phyloP scores from a whole-genome alignment of 306 rosid species.

The Phaseolus lunatus region DNA sequence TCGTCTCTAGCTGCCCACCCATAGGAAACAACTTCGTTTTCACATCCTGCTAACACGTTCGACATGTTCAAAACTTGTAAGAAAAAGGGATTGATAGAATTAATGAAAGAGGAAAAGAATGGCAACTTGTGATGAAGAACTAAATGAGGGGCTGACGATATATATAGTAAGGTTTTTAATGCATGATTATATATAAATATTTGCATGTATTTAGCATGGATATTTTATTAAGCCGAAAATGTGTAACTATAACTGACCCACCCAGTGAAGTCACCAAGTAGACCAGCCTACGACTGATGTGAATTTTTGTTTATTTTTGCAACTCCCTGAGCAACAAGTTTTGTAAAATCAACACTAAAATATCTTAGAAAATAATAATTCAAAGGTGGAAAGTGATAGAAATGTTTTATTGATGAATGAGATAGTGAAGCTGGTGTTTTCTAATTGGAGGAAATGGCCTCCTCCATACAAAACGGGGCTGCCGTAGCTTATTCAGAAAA shows the following conservation, averaged over 20 bases:
- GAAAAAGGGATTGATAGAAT: not conserved
- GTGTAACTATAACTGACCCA: not conserved
- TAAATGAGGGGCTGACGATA: slow-evolving; percentile 8
- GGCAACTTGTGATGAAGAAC: not conserved
- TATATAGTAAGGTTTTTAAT: not conserved
- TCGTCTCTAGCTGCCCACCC: slow-evolving; percentile 52
- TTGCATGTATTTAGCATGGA: not conserved
- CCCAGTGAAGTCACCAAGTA: slow-evolving; percentile 15
- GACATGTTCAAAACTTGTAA: slow-evolving; percentile 33
- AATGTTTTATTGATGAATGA: not conserved
- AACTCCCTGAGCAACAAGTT: not conserved
- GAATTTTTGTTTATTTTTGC: not conserved
- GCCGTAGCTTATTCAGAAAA: not conserved
- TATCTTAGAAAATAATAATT: not conserved
- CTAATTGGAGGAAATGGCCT: not conserved
- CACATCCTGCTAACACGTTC: slow-evolving; percentile 26
- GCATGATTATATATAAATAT: not conserved
- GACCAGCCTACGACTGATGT: not conserved
- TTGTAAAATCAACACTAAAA: not conserved
- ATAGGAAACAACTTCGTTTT: slow-evolving; percentile 18
- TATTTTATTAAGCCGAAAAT: not conserved
- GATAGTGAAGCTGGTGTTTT: not conserved
- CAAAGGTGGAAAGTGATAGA: not conserved
- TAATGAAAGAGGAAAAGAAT: not conserved
- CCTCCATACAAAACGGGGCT: not conserved